These are phyloP conservation scores for Zasmidium angulare DNA, from an alignment of 2,329 filamentous ascomycete genomes.

Conservation along the genomic window DNA sequence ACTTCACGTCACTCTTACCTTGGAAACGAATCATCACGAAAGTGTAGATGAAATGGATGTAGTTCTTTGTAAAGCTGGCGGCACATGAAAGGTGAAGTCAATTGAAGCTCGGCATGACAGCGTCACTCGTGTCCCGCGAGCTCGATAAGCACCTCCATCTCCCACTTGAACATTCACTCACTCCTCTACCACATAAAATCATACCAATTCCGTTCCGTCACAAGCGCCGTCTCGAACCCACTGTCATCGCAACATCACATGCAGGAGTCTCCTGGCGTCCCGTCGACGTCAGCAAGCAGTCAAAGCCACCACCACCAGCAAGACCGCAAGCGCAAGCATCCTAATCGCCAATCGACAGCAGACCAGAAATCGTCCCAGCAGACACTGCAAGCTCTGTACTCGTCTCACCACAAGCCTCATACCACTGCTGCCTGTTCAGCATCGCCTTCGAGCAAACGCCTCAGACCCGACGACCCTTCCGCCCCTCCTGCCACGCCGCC, in stretches of 20 bases:
- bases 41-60: too few relatives aligned
- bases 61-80: too few relatives aligned
- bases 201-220: too few relatives aligned
- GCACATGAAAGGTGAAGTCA: too few relatives aligned
- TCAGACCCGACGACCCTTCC: slow-evolving; percentile 33
- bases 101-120: too few relatives aligned
- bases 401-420: slow-evolving; percentile 32
- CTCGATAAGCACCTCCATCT: too few relatives aligned
- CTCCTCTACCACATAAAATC: too few relatives aligned
- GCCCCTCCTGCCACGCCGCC: slow-evolving; percentile 23
- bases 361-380: slow-evolving; percentile 35
- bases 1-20: too few relatives aligned
- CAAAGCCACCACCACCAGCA: slow-evolving; percentile 9
- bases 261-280: slow-evolving; percentile 19
- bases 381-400: slow-evolving; percentile 48
- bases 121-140: too few relatives aligned
- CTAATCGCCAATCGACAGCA: slow-evolving; percentile 8
- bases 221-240: too few relatives aligned
- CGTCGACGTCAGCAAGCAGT: slow-evolving; percentile 16
- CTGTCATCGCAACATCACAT: slow-evolving; percentile 20
- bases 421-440: slow-evolving; percentile 20
- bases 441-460: slow-evolving; percentile 44
- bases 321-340: slow-evolving; percentile 27
- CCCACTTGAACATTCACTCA: too few relatives aligned
- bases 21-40: too few relatives aligned